Evolutionary conservation across 2,329 filamentous ascomycete genomes (phyloP), one percentile per base, ranked within the genome.

Genomic region (Cladorrhinum sp.): DNA sequence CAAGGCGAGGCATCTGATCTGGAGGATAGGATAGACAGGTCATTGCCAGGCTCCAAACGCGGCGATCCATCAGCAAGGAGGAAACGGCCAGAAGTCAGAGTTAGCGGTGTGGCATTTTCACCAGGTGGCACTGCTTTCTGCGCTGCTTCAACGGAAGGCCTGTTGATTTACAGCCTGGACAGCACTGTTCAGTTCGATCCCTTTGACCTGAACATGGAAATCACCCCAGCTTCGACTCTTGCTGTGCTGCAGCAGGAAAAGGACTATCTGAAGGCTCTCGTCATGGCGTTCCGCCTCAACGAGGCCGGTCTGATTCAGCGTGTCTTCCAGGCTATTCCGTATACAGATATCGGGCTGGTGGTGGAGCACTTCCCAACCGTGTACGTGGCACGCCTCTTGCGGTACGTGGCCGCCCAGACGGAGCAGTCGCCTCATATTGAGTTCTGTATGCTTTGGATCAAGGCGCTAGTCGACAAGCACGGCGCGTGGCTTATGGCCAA

Each of bases 231-330:
- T 1, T 92, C 89, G 2, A 95, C 92, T 0, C 81, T 98, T 0
- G 77, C 83, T 3, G 84, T 88, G 9, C 78, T 90, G 30, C 81
- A 88, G 60, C 78, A 75, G 48, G 86, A 92, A 59, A 84, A 84
- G 64, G 91, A 96, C 71, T 96, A 91, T 74, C 84, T 98, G 65
- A 96, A 95, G 76, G 94, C 95, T 1, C 80, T 99, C 5, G 87
- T 97, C 65, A 99, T 99, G 95, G 90, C 93, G 1, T 99, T 99
- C 82, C 89, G 96, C 5, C 86, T 99, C 61, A 97, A 96, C 76
- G 91, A 96, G 73, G 82, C 86, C 3, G 85, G 87, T 21, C 81
- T 99, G 52, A 86, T 97, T 64, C 89, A 90, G 68, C 86, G 87
- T 58, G 91, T 97, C 18, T 98, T 96, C 77, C 89, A 96, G 75